Base-by-base conservation (phyloP, 352 stramenopile genomes). In the Phytophthora ohioensis region DNA sequence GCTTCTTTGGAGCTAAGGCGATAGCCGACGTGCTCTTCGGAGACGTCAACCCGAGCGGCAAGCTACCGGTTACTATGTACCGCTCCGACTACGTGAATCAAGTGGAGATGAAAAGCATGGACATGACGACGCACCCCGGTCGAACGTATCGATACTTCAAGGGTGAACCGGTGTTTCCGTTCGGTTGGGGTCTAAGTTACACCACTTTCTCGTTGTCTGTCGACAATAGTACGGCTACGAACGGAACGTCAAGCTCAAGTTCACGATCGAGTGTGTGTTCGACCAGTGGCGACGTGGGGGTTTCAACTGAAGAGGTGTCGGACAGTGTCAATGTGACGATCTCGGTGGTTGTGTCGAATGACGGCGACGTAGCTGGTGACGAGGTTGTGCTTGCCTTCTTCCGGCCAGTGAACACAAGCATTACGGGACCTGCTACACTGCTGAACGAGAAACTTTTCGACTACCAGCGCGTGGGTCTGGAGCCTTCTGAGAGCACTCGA, bases 131-230 rank as follows among this genome's bases (percentile, higher is more conserved):
- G 64, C 86, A 86, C 54, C 91, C 91, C 0, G 92, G 92, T 3
- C 84, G 91, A 4, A 95, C 90, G 34, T 97, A 98, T 67, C 78
- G 91, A 0, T 98, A 97, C 65, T 97, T 87, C 76, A 93, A 87
- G 58, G 91, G 91, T 47, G 64, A 88, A 10, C 79, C 88, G 0
- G 85, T 98, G 41, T 95, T 95, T 52, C 80, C 86, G 4, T 98
- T 98, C 63, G 92, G 92, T 4, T 91, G 81, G 57, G 92, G 92
- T 5, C 76, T 98, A 52, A 95, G 84, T 60, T 98, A 98, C 78
- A 95, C 92, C 3, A 87, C 47, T 12, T 97, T 97, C 49, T 69
- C 61, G 6, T 39, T 91, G 35, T 64, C 73, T 2, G 3, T 49
- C 8, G 35, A 64, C 13, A 55, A 43, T 35, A 34, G 48, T 41